Percentiles rank a stretch among this genome's conserved stretches.
phyloP scores from a whole-genome alignment of 1,139 yeast genomes.

The Scheffersomyces quercinus region DNA sequence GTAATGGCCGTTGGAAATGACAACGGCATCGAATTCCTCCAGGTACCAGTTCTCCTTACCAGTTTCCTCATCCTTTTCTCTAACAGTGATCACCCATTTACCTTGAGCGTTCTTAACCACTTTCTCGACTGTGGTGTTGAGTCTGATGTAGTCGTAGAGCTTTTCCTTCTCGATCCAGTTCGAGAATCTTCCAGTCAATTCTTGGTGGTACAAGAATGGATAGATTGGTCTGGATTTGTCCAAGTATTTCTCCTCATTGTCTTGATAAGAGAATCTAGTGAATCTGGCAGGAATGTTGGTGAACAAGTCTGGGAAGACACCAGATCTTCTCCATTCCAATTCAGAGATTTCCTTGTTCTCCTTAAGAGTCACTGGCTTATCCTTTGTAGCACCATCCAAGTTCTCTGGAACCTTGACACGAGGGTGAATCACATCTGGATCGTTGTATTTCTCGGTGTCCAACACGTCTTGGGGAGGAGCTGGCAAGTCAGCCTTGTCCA shows the following conservation, averaged over 20 bases:
- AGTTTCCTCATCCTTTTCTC: constrained; percentile 1
- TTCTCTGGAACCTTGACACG: constrained; percentile 17
- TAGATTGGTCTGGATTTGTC: constrained; percentile 28
- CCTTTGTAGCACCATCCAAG: constrained; percentile 13
- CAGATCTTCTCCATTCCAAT: constrained; percentile 42
- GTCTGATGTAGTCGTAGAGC: constrained; percentile 34
- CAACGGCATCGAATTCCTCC: constrained; percentile 50
- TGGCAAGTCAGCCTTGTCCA: constrained; percentile 22
- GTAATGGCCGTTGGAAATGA: constrained; percentile 58
- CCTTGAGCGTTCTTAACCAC: constrained; percentile 27
- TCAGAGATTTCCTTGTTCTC: constrained; percentile 15
- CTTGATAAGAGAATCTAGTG: constrained; percentile 43
- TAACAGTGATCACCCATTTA: constrained; percentile 43
- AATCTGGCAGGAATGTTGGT: constrained; percentile 49
- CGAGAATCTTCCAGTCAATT: constrained; percentile 35
- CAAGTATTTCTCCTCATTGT: constrained; percentile 26
- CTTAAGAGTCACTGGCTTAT: constrained; percentile 16
- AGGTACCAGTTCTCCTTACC: constrained; percentile 8
- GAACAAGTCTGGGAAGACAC: constrained; percentile 43
- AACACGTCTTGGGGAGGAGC: constrained; percentile 31
- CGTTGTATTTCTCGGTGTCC: constrained; percentile 26
- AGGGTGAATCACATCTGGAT: constrained; percentile 29
- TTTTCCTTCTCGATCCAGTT: constrained; percentile 29
- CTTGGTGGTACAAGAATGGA: constrained; percentile 44
- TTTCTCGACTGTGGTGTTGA: constrained; percentile 40